Evolutionary conservation across 345 rosid genomes (phyloP).

Genomic region (Crucihimalaya himalaica): DNA sequence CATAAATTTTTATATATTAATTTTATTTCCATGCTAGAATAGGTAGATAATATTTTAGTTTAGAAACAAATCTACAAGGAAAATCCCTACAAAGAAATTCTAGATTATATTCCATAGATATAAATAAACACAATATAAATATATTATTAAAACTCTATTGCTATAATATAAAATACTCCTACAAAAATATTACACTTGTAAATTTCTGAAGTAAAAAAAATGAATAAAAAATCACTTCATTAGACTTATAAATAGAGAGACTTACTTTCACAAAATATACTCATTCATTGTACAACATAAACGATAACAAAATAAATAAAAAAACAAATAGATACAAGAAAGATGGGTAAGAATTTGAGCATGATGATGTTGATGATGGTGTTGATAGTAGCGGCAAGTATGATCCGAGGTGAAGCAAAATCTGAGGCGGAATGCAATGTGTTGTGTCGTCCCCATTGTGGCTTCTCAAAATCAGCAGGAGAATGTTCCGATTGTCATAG

Average conservation of each 20-base stretch:
- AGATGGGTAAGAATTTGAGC: conserved; percentile 7
- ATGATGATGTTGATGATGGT: conserved; percentile 2
- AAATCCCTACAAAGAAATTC: background rate
- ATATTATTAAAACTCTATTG: background rate
- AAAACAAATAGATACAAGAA: background rate
- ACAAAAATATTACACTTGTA: background rate
- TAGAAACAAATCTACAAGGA: background rate
- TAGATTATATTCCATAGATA: background rate
- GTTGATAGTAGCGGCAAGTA: background rate
- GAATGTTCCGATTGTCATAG: background rate
- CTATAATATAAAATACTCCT: background rate
- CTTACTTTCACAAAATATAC: background rate
- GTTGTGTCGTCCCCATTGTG: conserved; percentile 17
- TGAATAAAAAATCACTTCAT: background rate
- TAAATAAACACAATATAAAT: background rate
- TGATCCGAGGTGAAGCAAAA: conserved; percentile 20
- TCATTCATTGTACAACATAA: conserved; percentile 1
- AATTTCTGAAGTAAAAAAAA: background rate
- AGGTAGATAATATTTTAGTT: background rate
- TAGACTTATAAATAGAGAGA: conserved; percentile 2
- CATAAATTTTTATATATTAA: background rate
- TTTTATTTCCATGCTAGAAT: background rate
- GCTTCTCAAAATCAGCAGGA: background rate
- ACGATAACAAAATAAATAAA: background rate
- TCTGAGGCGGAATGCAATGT: background rate